Evolutionary conservation across 306 rosid species (phyloP).

Genomic region (Inga leiocalycina): DNA sequence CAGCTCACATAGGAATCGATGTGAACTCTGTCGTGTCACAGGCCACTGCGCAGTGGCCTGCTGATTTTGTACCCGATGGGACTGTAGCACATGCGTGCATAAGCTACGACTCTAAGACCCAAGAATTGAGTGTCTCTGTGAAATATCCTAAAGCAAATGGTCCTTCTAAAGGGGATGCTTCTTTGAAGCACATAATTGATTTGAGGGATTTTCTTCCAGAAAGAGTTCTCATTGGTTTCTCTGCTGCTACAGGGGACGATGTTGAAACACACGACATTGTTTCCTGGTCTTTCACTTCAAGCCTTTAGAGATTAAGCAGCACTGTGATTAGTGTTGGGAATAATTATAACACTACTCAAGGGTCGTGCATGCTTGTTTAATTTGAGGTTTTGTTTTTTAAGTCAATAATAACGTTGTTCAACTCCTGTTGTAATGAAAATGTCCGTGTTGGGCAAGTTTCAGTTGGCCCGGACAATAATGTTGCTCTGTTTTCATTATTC

Average conservation of each 20-base stretch:
- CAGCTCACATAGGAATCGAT: constrained; percentile 29
- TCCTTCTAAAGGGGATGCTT: not conserved
- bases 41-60: not conserved
- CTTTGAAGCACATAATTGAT: not conserved
- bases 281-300: not conserved
- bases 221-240: constrained; percentile 32
- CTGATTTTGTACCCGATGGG: not conserved
- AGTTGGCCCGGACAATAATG: not conserved
- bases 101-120: not conserved
- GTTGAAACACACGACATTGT: constrained; percentile 16
- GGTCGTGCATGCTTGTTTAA: not conserved
- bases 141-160: not conserved
- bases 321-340: no score
- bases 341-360: no score
- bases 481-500: not conserved
- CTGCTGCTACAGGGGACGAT: not conserved
- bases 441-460: not conserved
- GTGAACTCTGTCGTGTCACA: constrained; percentile 7
- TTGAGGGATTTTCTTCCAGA: constrained; percentile 27
- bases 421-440: not conserved
- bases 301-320: no score
- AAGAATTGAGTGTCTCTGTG: not conserved
- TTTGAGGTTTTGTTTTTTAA: not conserved
- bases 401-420: not conserved
- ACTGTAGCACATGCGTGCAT: not conserved